phyloP scores from a whole-genome alignment of 495 filamentous ascomycete genomes.

The Trypethelium eluteriae region DNA sequence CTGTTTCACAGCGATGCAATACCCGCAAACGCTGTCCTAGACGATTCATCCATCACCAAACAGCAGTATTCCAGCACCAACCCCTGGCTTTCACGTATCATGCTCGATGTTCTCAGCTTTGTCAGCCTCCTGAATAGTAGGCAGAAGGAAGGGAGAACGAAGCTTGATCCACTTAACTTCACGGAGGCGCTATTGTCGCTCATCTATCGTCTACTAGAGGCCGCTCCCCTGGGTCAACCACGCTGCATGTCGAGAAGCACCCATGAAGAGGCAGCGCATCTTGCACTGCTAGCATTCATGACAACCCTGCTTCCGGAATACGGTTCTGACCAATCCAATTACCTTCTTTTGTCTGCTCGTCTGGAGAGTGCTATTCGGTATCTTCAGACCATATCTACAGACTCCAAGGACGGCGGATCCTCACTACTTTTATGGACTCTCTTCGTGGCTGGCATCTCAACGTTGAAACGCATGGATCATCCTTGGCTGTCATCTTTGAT shows the following conservation, averaged over 20 bases:
- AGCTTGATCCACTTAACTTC: constrained; percentile 3
- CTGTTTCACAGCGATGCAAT: constrained; percentile 8
- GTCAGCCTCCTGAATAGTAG: constrained; percentile 6
- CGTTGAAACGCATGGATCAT: neutral
- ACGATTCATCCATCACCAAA: neutral
- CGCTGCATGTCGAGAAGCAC: constrained; percentile 3
- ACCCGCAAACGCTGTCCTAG: neutral
- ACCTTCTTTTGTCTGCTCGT: neutral
- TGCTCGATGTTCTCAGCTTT: neutral
- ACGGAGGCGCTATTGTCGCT: neutral
- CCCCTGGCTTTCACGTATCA: neutral
- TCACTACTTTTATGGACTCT: constrained; percentile 1
- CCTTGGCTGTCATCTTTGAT: neutral
- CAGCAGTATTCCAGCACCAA: neutral
- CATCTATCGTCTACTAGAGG: constrained; percentile 3
- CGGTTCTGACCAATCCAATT: neutral
- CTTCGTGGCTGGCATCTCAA: constrained; percentile 6
- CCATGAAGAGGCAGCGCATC: neutral
- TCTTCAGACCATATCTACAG: neutral
- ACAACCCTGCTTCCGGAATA: constrained; percentile 4
- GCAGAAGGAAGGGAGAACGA: constrained; percentile 6
- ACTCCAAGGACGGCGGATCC: neutral
- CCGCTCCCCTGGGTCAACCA: constrained; percentile 1
- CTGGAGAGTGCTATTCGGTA: neutral
- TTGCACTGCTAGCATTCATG: constrained; percentile 6